Evolutionary conservation across 2,329 filamentous ascomycete species (phyloP), one percentile per base, ranked within the genome.

Genomic region (Cladophialophora immunda): DNA sequence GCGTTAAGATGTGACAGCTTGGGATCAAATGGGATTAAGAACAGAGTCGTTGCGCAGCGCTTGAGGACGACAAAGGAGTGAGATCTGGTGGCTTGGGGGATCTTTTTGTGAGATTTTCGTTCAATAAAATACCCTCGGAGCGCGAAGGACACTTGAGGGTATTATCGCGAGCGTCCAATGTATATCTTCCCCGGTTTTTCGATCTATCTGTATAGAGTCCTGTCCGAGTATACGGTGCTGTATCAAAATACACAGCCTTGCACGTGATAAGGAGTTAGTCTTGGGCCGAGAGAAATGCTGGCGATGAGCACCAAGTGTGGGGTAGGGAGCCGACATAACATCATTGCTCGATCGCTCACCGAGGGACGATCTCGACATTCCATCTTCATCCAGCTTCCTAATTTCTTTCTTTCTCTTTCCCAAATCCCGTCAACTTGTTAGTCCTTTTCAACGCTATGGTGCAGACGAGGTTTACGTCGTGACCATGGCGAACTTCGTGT

Each of bases 401-500:
- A 19, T 50, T 19, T 50, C 22, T 50, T 15, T 50, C 45, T 50
- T 9, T 13, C 9, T 41, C 38, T 4, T 50, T 19, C 7, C n/a
- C 38, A 41, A 15, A n/a, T 6, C 4, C 13, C 2, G 38, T 41
- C 38, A 41, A 41, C 38, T 41, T 11, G 36, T 29, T 47, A 9
- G 3, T 19, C 15, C 13, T 50, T 22, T 22, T 47, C 45, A 52
- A 22, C 62, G 52, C 47, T 32, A 69, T 65, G 61, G 53, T 62
- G 38, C 60, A 47, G 19, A 27, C 27, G 29, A 41, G 30, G 29
- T 22, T 41, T 25, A 45, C 13, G 30, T 45, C 22, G 41, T 64
- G 45, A 65, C 57, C 58, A 72, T 72, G 70, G 61, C 70, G 34
- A 60, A 71, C 50, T 53, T 65, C 15, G 29, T 47, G 34, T 71